A percentile compares a stretch with the other conserved stretches of the same genome.
phyloP scores from a whole-genome alignment of 2,329 filamentous ascomycete genomes.

The Botrytis squamosa region DNA sequence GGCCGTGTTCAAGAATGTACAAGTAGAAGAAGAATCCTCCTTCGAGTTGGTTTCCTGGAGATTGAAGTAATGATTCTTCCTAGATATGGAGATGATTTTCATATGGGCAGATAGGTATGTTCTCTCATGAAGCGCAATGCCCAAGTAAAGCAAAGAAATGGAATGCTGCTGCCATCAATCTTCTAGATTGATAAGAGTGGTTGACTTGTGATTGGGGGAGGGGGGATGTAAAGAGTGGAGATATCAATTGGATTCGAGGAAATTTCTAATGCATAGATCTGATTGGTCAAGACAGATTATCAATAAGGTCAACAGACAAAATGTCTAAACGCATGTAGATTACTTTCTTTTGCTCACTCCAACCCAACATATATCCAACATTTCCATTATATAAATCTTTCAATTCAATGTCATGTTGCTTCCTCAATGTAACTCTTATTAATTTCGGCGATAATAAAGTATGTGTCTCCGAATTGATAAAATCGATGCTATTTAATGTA shows the following conservation, averaged over 20 bases:
- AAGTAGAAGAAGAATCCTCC: neutral
- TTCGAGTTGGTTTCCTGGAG: neutral
- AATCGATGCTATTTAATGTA: constrained; percentile 4
- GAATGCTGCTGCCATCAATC: neutral
- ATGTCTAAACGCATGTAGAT: neutral
- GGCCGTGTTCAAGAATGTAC: neutral
- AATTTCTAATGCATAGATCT: neutral
- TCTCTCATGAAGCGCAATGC: neutral
- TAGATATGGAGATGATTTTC: neutral
- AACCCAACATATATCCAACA: neutral
- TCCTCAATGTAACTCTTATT: neutral
- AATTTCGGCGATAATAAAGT: neutral
- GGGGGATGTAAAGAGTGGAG: neutral
- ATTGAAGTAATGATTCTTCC: neutral
- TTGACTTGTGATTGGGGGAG: neutral
- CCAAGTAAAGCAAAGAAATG: neutral
- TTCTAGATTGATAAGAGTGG: neutral
- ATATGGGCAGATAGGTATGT: neutral
- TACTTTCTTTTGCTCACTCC: neutral
- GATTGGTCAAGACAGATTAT: neutral
- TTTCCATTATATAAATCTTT: neutral
- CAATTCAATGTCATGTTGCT: neutral
- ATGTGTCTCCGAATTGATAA: neutral
- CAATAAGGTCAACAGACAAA: neutral
- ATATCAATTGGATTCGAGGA: neutral